These are phyloP conservation scores for Leccinum boreale DNA, from an alignment of 768 basidiomycete species.

Conservation along the genomic window DNA sequence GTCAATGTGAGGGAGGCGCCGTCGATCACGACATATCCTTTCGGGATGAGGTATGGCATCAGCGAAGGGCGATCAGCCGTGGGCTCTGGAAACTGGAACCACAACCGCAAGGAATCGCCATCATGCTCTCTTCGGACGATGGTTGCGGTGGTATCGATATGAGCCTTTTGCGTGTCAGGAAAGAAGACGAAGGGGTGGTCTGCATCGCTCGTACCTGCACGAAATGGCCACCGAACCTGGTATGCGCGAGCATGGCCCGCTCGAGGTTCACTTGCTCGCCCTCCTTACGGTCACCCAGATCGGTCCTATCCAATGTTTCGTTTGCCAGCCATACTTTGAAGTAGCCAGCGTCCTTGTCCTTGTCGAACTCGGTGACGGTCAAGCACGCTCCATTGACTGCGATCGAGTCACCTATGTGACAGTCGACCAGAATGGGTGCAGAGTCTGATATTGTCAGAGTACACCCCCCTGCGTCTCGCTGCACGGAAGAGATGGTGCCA, in stretches of 20 bases:
- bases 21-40: slow-evolving; percentile 94
- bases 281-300: slow-evolving; percentile 77
- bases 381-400: slow-evolving; percentile 86
- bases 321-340: slow-evolving; percentile 96
- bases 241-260: slow-evolving; percentile 90
- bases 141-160: slow-evolving; percentile 87
- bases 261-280: slow-evolving; percentile 89
- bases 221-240: slow-evolving; percentile 94
- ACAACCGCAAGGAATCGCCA: slow-evolving; percentile 84
- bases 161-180: slow-evolving; percentile 54
- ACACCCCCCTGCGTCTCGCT: slow-evolving; percentile 71
- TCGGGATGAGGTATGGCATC: slow-evolving; percentile 81
- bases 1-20: slow-evolving; percentile 93
- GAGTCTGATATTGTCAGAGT: slow-evolving; percentile 74
- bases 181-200: background rate
- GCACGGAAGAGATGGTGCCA: slow-evolving; percentile 66
- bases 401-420: slow-evolving; percentile 92
- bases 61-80: slow-evolving; percentile 59
- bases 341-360: slow-evolving; percentile 59
- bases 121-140: slow-evolving; percentile 64
- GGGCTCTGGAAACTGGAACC: slow-evolving; percentile 69
- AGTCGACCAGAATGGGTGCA: slow-evolving; percentile 77
- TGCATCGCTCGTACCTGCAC: slow-evolving; percentile 69
- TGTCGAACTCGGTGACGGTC: slow-evolving; percentile 85
- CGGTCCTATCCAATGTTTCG: slow-evolving; percentile 88